Conservation (phyloP, 2,329 filamentous ascomycete genomes). For the Alternaria atra region DNA sequence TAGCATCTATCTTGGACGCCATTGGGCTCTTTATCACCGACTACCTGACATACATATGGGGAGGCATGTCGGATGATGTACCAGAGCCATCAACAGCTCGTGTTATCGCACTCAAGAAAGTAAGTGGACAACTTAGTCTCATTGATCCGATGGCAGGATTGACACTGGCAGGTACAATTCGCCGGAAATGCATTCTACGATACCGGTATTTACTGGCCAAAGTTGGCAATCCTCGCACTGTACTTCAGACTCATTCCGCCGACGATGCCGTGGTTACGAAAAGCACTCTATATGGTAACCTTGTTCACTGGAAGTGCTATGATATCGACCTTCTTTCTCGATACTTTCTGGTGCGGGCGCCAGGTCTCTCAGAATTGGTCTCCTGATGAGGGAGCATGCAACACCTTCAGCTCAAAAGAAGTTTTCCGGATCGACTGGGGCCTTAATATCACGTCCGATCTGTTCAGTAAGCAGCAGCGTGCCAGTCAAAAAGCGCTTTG, state of each 20-base stretch:
- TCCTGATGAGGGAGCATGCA: slow-evolving; percentile 23
- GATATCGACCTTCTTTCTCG: slow-evolving; percentile 25
- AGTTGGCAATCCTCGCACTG: slow-evolving; percentile 26
- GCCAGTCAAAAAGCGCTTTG: not conserved
- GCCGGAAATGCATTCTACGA: slow-evolving; percentile 32
- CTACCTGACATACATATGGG: slow-evolving; percentile 29
- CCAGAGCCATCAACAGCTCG: slow-evolving; percentile 15
- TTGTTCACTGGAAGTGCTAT: slow-evolving; percentile 22
- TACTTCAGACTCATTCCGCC: slow-evolving; percentile 28
- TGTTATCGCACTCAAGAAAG: slow-evolving; percentile 28
- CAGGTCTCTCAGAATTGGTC: slow-evolving; percentile 34
- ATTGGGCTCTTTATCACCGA: slow-evolving; percentile 31
- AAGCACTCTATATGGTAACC: slow-evolving; percentile 17
- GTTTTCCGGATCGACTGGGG: slow-evolving; percentile 30
- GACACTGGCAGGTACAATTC: slow-evolving; percentile 23
- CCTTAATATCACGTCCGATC: slow-evolving; percentile 23
- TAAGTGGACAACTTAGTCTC: not conserved
- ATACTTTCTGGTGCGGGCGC: slow-evolving; percentile 31
- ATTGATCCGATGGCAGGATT: not conserved
- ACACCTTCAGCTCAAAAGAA: slow-evolving; percentile 29
- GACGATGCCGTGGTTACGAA: slow-evolving; percentile 29
- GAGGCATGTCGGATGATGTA: slow-evolving; percentile 27
- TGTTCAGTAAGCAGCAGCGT: slow-evolving; percentile 16
- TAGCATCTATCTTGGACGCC: slow-evolving; percentile 26
- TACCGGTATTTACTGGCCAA: slow-evolving; percentile 30